A percentile compares a stretch with the other conserved stretches of the same genome.
phyloP scores from a whole-genome alignment of 805 yeast species.

The Debaryomyces castellii region DNA sequence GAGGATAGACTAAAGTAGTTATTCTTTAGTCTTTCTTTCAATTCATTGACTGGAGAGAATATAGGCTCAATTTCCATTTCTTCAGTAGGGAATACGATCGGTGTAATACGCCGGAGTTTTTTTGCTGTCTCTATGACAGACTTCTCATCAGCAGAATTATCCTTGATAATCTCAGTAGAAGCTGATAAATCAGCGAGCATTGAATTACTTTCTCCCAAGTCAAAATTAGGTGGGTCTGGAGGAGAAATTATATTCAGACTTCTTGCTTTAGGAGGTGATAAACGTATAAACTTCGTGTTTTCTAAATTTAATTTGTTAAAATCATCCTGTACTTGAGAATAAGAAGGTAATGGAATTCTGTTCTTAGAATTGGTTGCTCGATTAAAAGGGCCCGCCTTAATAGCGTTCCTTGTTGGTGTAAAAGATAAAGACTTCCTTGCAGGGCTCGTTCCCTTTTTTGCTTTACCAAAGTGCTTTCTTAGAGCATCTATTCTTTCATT shows the following conservation, averaged over 20 bases:
- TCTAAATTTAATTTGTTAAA: background rate
- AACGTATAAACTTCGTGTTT: conserved; percentile 4
- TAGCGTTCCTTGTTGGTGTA: background rate
- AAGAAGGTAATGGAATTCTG: background rate
- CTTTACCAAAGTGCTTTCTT: conserved; percentile 29
- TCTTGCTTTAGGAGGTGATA: conserved; percentile 10
- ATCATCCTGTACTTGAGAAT: background rate
- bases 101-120: conserved; percentile 30
- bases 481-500: conserved; percentile 34
- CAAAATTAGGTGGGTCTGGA: conserved; percentile 23
- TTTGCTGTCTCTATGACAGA: conserved; percentile 33
- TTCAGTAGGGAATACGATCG: conserved; percentile 35
- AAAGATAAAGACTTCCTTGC: background rate
- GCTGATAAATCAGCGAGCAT: conserved; percentile 1
- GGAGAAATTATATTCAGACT: conserved; percentile 11
- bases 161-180: background rate
- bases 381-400: background rate
- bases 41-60: conserved; percentile 29
- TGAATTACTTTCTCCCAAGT: background rate
- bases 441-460: conserved; percentile 10
- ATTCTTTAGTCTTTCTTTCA: conserved; percentile 22
- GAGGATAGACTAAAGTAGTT: background rate
- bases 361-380: background rate
- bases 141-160: conserved; percentile 12
- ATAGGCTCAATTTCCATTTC: conserved; percentile 22